Percentiles rank a stretch among this genome's conserved stretches.
Conservation (phyloP, 306 rosid genomes). For the Cotoneaster glaucophyllus region DNA sequence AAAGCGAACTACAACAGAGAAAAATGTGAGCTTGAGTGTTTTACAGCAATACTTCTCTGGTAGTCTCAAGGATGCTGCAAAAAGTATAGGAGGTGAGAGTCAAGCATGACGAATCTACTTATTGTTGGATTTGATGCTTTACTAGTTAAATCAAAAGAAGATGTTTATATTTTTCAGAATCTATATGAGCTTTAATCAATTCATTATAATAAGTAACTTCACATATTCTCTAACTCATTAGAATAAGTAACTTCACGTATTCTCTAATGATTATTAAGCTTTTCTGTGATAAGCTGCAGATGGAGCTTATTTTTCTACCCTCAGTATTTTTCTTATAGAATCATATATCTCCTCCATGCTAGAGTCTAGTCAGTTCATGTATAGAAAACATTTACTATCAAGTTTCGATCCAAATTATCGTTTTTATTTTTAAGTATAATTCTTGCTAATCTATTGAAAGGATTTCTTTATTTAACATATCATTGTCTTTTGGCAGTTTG, state of each 20-base stretch:
- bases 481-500: conserved; percentile 54
- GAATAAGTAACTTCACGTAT: background rate
- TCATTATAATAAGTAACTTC: background rate
- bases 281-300: background rate
- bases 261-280: background rate
- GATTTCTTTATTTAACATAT: background rate
- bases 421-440: background rate
- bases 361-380: background rate
- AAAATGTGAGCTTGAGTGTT: conserved; percentile 74
- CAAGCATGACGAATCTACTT: conserved; percentile 1
- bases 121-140: conserved; percentile 15
- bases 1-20: conserved; percentile 55
- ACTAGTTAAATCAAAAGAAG: background rate
- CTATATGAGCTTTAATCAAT: background rate
- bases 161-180: background rate
- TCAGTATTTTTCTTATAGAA: background rate
- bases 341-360: background rate
- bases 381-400: background rate
- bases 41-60: conserved; percentile 90
- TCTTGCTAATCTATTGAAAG: background rate
- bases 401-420: background rate
- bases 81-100: conserved; percentile 70
- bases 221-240: background rate
- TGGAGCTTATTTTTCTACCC: background rate
- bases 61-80: conserved; percentile 93